Evolutionary conservation across 2,329 filamentous ascomycete species (phyloP).

Genomic region (Aspergillus sp.): DNA sequence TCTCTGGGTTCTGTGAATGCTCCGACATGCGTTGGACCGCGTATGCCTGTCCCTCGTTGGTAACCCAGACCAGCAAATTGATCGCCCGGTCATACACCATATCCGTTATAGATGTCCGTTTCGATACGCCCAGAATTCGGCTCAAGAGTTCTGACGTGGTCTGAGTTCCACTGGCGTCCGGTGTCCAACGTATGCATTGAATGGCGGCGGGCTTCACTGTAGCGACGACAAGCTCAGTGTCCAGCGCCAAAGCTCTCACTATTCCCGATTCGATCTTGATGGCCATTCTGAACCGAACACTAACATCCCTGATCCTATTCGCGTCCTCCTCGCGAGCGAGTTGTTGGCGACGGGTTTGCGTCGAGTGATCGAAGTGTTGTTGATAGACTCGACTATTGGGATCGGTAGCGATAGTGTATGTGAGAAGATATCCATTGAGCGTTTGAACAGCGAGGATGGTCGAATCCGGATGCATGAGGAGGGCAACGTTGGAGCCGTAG

Average conservation of each 20-base stretch:
- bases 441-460: slow-evolving; percentile 91
- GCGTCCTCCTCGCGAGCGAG: slow-evolving; percentile 67
- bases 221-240: slow-evolving; percentile 88
- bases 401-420: slow-evolving; percentile 87
- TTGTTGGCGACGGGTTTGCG: slow-evolving; percentile 45
- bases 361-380: slow-evolving; percentile 63
- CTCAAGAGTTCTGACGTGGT: slow-evolving; percentile 87
- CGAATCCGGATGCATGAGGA: slow-evolving; percentile 86
- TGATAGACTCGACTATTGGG: slow-evolving; percentile 80
- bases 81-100: slow-evolving; percentile 96
- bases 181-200: slow-evolving; percentile 93
- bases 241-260: slow-evolving; percentile 78
- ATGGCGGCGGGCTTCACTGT: slow-evolving; percentile 90
- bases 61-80: slow-evolving; percentile 93
- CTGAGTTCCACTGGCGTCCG: slow-evolving; percentile 76
- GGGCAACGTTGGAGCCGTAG: slow-evolving; percentile 80
- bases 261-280: slow-evolving; percentile 98
- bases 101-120: slow-evolving; percentile 70
- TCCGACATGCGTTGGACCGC: slow-evolving; percentile 72
- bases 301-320: slow-evolving; percentile 77
- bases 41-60: slow-evolving; percentile 81
- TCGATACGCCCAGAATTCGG: slow-evolving; percentile 80
- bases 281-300: slow-evolving; percentile 90
- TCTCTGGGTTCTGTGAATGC: slow-evolving; percentile 41
- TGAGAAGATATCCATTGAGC: slow-evolving; percentile 80